Base-by-base conservation (phyloP, 2,329 filamentous ascomycete genomes). In the Colletotrichum falcatum region DNA sequence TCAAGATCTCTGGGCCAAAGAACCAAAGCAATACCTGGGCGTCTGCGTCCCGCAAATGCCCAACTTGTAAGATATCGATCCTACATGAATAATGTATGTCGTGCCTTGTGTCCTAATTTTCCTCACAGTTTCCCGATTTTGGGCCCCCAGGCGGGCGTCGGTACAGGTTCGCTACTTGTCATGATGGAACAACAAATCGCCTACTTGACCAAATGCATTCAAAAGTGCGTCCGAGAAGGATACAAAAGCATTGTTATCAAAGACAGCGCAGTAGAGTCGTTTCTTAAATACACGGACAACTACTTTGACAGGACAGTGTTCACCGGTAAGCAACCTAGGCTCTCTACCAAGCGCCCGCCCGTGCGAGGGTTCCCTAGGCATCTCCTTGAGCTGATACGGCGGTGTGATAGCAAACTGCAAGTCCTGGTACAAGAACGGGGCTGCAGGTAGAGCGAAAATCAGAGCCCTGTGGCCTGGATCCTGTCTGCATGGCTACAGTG, bases 281-380 rank as follows among this genome's bases (percentile, higher is more conserved):
- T 56, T 14, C 33, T 49, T 26, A 37, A 14, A 16, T 51, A 67
- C 35, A 23, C 59, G 5, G 60, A 63, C 20, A 51, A 58, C 14
- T 55, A 54, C 18, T 66, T 66, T 33, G 48, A 66, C 26, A 54
- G 55, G 14, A 66, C 65, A 16, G 48, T 61, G 1, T 53, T 37
- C 8, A 61, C 8, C 16, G 33, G 56, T 55, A 6, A 39, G 48
- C n/a, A 23, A 37, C 23, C 39, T 8, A n/a, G 14, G 23, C 6
- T 44, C 28, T 46, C 3, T 9, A 16, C 37, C 12, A 16, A n/a
- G 2, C 9, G 14, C 14, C 7, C 12, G 16, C 44, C 28, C 28
- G 6, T 18, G 26, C 51, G 3, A 5, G 6, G n/a, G n/a, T n/a
- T 5, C 6, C 3, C 9, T 16, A 5, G 14, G 14, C 2, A 28